Evolutionary conservation across 768 basidiomycete species (phyloP).

Genomic region (Boletus pseudopeckii): DNA sequence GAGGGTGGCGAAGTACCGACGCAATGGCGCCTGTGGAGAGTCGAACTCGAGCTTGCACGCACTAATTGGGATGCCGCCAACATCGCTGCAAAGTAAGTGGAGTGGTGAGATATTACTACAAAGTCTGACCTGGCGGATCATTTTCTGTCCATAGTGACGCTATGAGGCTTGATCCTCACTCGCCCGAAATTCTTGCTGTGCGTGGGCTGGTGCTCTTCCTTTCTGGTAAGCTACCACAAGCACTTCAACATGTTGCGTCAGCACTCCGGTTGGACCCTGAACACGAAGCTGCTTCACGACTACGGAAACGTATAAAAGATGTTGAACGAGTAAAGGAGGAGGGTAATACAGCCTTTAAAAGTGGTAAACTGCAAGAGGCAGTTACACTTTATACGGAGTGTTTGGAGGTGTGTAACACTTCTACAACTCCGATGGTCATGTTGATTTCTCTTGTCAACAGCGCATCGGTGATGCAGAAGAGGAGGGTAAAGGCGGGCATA

Average conservation of each 20-base stretch:
- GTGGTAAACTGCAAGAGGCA: conserved; percentile 55
- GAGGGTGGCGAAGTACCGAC: conserved; percentile 74
- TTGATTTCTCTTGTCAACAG: conserved; percentile 32
- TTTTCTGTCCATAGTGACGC: conserved; percentile 53
- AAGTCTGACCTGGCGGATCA: conserved; percentile 2
- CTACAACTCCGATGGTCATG: background rate
- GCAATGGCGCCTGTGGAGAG: conserved; percentile 78
- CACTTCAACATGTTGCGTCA: conserved; percentile 64
- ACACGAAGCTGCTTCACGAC: conserved; percentile 60
- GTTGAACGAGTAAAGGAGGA: conserved; percentile 84
- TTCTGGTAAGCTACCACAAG: conserved; percentile 63
- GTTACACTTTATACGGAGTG: conserved; percentile 67
- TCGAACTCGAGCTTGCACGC: conserved; percentile 73
- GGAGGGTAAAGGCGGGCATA: conserved; percentile 76
- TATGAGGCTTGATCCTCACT: conserved; percentile 64
- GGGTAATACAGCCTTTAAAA: conserved; percentile 76
- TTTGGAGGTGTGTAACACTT: conserved; percentile 49
- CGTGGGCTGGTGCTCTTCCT: conserved; percentile 80
- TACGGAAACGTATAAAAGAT: conserved; percentile 78
- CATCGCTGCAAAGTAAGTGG: conserved; percentile 66
- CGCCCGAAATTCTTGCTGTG: conserved; percentile 75
- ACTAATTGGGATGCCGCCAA: conserved; percentile 73
- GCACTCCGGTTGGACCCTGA: conserved; percentile 80
- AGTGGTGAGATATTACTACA: background rate
- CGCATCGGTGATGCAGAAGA: conserved; percentile 63